Evolutionary conservation across 305 asterid species (phyloP).

Genomic region (Rubia tinctorum): DNA sequence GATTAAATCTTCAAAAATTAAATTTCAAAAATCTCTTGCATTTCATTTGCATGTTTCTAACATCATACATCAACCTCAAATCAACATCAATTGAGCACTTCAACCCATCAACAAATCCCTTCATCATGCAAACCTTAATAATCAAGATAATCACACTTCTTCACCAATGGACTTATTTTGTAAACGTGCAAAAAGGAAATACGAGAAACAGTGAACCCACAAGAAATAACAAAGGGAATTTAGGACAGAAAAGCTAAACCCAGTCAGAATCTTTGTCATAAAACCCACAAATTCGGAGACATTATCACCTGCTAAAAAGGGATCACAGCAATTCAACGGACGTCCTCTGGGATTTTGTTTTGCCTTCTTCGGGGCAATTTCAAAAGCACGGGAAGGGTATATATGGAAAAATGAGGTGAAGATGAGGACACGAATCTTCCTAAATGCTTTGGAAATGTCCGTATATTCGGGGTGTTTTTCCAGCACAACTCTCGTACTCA

Average conservation of each 20-base stretch:
- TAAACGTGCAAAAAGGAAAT: background rate
- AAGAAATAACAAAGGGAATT: background rate
- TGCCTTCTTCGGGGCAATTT: background rate
- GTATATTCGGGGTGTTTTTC: conserved; percentile 21
- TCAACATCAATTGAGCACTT: background rate
- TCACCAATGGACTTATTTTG: background rate
- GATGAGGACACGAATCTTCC: conserved; percentile 24
- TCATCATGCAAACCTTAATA: background rate
- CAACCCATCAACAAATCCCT: background rate
- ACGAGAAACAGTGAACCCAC: background rate
- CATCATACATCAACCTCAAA: background rate
- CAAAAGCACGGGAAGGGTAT: conserved; percentile 15
- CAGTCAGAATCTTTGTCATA: background rate
- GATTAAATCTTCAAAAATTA: background rate
- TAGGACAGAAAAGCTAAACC: background rate
- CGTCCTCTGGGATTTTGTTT: background rate
- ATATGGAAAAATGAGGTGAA: conserved; percentile 16
- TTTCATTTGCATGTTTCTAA: background rate
- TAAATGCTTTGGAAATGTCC: conserved; percentile 5
- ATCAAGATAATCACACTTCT: background rate
- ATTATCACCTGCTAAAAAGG: conserved; percentile 9
- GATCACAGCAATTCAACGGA: conserved; percentile 3
- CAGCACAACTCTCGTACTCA: background rate
- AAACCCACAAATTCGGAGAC: background rate
- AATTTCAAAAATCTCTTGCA: background rate